Conservation (phyloP, 2,329 filamentous ascomycete species). For the Sclerotinia minor region DNA sequence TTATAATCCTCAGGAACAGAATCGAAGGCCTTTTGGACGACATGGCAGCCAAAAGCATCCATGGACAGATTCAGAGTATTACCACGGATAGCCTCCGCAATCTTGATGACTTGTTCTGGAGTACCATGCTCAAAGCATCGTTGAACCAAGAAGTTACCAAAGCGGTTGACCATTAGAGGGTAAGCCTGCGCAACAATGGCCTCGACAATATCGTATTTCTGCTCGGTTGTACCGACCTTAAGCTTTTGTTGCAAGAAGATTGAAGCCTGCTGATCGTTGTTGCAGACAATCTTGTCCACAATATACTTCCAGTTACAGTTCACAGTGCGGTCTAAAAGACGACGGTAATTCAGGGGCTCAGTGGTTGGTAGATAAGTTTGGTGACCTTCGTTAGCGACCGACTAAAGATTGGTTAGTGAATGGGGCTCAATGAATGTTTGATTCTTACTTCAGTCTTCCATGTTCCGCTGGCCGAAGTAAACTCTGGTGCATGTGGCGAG, state of each 20-base stretch:
- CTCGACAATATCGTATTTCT: constrained; percentile 97
- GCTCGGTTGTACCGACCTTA: constrained; percentile 90
- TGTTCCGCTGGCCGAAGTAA: constrained; percentile 54
- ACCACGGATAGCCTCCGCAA: constrained; percentile 89
- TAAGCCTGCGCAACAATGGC: constrained; percentile 95
- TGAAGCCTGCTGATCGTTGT: constrained; percentile 97
- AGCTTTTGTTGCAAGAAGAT: constrained; percentile 99
- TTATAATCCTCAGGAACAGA: constrained; percentile 98
- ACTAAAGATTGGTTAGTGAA: constrained; percentile 44
- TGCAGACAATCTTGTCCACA: constrained; percentile 98
- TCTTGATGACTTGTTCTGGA: constrained; percentile 88
- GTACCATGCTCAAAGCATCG: constrained; percentile 98
- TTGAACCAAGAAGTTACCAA: constrained; percentile 97
- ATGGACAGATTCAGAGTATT: constrained; percentile 94
- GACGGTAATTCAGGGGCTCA: constrained; percentile 94
- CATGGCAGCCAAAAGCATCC: constrained; percentile 98
- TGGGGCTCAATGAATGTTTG: constrained; percentile 26
- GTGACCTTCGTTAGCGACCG: constrained; percentile 51
- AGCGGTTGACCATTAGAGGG: constrained; percentile 95
- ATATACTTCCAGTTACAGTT: constrained; percentile 99
- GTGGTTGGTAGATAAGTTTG: constrained; percentile 82
- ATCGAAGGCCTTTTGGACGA: constrained; percentile 98
- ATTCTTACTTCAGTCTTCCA: constrained; percentile 42
- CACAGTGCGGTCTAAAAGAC: constrained; percentile 90
- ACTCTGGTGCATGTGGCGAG: constrained; percentile 73